phyloP scores from a whole-genome alignment of 2,329 filamentous ascomycete species.

The Whalleya microplaca region DNA sequence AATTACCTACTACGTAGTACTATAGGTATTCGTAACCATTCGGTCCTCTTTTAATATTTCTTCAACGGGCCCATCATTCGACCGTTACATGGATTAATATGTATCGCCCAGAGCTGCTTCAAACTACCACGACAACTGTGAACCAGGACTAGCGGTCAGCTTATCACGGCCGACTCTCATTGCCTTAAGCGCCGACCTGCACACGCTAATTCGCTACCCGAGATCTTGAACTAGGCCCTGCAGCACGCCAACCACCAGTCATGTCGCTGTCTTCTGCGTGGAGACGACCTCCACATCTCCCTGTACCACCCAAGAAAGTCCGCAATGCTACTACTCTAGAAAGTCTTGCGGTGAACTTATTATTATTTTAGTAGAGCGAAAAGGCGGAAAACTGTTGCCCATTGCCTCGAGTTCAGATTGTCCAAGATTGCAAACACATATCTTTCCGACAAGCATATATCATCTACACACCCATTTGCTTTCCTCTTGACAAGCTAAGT shows the following conservation, averaged over 20 bases:
- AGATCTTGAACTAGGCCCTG: constrained; percentile 20
- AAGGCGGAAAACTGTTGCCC: neutral
- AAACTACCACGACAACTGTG: constrained; percentile 17
- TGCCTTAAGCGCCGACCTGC: constrained; percentile 11
- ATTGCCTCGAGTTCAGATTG: no score
- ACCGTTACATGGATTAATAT: no score
- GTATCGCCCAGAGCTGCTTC: no score
- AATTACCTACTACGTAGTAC: no score
- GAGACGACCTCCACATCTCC: constrained; percentile 21
- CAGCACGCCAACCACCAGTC: constrained; percentile 23
- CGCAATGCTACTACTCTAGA: constrained; percentile 20
- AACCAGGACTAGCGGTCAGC: constrained; percentile 35
- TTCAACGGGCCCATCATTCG: no score
- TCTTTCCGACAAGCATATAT: neutral
- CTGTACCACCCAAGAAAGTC: constrained; percentile 22
- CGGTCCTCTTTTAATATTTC: no score
- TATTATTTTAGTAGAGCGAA: neutral
- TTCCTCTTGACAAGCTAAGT: neutral
- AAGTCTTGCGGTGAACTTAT: constrained; percentile 35
- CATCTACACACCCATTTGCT: neutral
- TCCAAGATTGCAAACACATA: no score
- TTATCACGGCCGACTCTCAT: constrained; percentile 27
- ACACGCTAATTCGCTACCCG: constrained; percentile 25
- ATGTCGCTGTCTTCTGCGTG: constrained; percentile 13
- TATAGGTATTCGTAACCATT: no score